Percentiles rank a stretch among this genome's conserved stretches.
Evolutionary conservation across 176 grass and related monocot species (phyloP).

Genomic region (Carex cristatella): DNA sequence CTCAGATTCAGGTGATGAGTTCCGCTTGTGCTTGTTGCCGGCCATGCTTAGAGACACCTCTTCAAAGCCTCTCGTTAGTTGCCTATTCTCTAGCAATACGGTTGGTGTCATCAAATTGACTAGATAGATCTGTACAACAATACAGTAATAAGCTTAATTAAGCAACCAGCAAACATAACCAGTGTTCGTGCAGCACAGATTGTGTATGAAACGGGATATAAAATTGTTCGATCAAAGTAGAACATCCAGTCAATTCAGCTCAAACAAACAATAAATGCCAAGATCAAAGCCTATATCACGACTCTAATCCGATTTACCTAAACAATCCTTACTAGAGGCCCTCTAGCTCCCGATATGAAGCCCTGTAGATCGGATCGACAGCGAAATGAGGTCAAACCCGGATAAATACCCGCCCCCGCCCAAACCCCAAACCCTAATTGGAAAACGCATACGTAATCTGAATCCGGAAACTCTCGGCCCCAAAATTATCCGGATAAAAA

Average conservation of each 20-base stretch:
- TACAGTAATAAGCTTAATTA: background rate
- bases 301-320: background rate
- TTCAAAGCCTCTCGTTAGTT: slow-evolving; percentile 12
- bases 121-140: slow-evolving; percentile 10
- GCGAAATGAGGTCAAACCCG: background rate
- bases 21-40: slow-evolving; percentile 16
- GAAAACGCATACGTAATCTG: background rate
- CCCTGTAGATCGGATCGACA: background rate
- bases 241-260: background rate
- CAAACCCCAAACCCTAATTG: slow-evolving; percentile 27
- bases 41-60: slow-evolving; percentile 4
- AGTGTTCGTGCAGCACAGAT: background rate
- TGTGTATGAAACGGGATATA: background rate
- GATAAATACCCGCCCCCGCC: background rate
- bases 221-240: background rate
- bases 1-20: slow-evolving; percentile 43
- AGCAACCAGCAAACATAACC: background rate
- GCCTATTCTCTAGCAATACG: slow-evolving; percentile 13
- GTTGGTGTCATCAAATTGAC: slow-evolving; percentile 11
- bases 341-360: background rate
- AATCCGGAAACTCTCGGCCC: background rate
- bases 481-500: background rate
- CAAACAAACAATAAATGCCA: background rate
- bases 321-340: background rate
- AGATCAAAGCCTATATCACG: background rate